Evolutionary conservation across 2,329 filamentous ascomycete genomes (phyloP), one percentile per base, ranked within the genome.

Genomic region (Lojkania enalia): DNA sequence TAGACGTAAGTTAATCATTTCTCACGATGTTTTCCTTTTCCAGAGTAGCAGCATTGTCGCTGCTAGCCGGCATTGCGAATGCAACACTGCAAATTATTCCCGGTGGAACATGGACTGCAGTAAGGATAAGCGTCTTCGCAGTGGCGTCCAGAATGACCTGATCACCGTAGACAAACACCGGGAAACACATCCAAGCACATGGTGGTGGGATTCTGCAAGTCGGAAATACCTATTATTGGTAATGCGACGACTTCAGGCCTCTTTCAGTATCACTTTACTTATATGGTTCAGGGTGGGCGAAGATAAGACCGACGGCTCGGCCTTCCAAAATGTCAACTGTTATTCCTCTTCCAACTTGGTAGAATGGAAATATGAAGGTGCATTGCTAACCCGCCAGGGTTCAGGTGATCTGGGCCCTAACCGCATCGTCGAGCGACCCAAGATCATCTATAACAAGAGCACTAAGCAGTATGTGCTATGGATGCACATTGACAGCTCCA

Each of bases 401-500:
- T 76, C 72, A 1, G 80, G 73, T 0, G 83, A 86, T 48, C 71
- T 86, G 0, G 84, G 83, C 0, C 81, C 82, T 0, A 75, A 75
- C 49, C 77, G 83, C 2, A 75, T 87, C 9, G 79, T 87, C 2
- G 84, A 87, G 64, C 71, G 85, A 15, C 85, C 85, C 2, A 87
- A 87, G 66, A 77, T 87, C 3, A 77, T 87, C 4, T 86, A 81
- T 70, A 87, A 87, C 52, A 78, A 82, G 12, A 69, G 71, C n/a
- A 86, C 83, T 0, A 56, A 64, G 4, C 81, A 83, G 51, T 88
- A 84, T 63, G 83, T 87, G n/a, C 69, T 87, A 63, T 87, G 81
- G 73, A 75, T 87, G 73, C 84, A 87, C 58, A 85, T 86, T 37
- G 84, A 88, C 58, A 76, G 71, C 43, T 72, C 71, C 20, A 75